phyloP scores from a whole-genome alignment of 2,329 filamentous ascomycete species.

The Ophiostoma himal-ulmi region DNA sequence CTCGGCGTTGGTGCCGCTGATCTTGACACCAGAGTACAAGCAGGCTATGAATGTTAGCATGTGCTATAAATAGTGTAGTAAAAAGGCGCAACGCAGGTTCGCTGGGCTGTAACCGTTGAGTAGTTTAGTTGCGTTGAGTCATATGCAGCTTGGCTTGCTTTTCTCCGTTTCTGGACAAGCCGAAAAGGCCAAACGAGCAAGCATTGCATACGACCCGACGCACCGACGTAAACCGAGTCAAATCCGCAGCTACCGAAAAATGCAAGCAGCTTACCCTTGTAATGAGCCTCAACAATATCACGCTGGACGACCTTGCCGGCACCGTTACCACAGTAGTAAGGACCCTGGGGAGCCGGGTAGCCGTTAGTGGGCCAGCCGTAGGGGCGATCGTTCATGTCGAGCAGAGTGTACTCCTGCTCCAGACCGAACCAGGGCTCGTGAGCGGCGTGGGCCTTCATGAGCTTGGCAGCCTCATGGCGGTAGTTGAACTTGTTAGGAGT shows the following conservation, averaged over 20 bases:
- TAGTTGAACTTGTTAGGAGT: slow-evolving; percentile 98
- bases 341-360: slow-evolving; percentile 87
- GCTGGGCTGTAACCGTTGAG: background rate
- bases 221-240: background rate
- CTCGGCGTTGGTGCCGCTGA: slow-evolving; percentile 98
- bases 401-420: slow-evolving; percentile 94
- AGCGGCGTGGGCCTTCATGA: slow-evolving; percentile 80
- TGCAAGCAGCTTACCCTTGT: slow-evolving; percentile 36
- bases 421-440: slow-evolving; percentile 96
- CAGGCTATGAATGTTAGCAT: slow-evolving; percentile 39
- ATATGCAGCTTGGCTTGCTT: slow-evolving; percentile 7
- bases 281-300: slow-evolving; percentile 90
- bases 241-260: background rate
- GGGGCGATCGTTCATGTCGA: slow-evolving; percentile 78
- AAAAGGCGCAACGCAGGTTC: background rate
- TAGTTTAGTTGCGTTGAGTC: slow-evolving; percentile 3
- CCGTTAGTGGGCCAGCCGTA: slow-evolving; percentile 87
- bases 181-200: background rate
- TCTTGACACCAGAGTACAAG: slow-evolving; percentile 83
- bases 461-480: slow-evolving; percentile 81
- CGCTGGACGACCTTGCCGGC: slow-evolving; percentile 96
- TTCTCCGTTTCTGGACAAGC: background rate
- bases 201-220: background rate
- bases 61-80: background rate
- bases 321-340: slow-evolving; percentile 97